A percentile compares a stretch with the other conserved stretches of the same genome.
These are phyloP conservation scores for Mortierella sp. DNA, from an alignment of 371 early-diverging fungal species.

Conservation along the genomic window DNA sequence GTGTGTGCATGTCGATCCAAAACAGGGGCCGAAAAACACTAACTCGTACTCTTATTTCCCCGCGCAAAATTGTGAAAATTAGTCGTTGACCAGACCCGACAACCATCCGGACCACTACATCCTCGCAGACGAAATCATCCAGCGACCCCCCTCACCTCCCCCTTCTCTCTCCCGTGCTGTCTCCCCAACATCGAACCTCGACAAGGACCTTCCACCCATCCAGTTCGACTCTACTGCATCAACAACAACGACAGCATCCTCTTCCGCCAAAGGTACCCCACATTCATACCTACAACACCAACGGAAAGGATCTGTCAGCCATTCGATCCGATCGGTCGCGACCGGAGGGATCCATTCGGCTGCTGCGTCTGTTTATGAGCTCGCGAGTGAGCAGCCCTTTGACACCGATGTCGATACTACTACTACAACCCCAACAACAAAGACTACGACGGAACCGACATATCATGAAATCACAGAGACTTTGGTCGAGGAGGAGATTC, in stretches of 20 bases:
- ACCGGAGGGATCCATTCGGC: slow-evolving; percentile 32
- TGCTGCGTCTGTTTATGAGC: slow-evolving; percentile 51
- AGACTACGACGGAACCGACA: background rate
- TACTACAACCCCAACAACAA: background rate
- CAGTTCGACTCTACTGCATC: background rate
- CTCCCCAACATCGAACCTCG: slow-evolving; percentile 15
- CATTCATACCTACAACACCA: slow-evolving; percentile 13
- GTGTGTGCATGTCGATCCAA: background rate
- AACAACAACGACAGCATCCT: background rate
- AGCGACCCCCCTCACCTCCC: slow-evolving; percentile 32
- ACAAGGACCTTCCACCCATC: slow-evolving; percentile 33
- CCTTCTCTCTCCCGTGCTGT: slow-evolving; percentile 1
- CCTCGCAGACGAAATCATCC: slow-evolving; percentile 46
- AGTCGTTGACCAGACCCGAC: slow-evolving; percentile 42
- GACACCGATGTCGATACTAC: background rate
- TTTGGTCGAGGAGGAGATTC: slow-evolving; percentile 33
- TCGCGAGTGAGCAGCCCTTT: slow-evolving; percentile 35
- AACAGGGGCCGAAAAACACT: background rate
- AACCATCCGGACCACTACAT: slow-evolving; percentile 37
- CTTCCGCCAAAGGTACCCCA: background rate
- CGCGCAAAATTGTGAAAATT: background rate
- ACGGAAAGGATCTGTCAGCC: slow-evolving; percentile 28
- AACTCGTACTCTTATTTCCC: background rate
- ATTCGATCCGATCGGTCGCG: slow-evolving; percentile 32
- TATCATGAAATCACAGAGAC: slow-evolving; percentile 38